phyloP scores from a whole-genome alignment of 2,329 filamentous ascomycete species.

The Madurella mycetomatis region DNA sequence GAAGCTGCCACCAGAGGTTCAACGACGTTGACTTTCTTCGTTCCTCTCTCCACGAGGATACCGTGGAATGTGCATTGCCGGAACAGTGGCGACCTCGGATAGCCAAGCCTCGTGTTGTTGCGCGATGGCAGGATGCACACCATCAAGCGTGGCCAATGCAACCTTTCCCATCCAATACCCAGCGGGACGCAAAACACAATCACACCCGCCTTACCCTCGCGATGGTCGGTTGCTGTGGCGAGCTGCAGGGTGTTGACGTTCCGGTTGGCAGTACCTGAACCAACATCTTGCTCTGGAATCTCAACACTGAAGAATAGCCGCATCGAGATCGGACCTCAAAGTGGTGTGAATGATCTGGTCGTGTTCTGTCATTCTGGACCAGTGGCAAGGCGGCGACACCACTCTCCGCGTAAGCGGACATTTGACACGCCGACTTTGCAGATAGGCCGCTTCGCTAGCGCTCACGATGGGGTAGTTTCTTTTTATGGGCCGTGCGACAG shows the following conservation, averaged over 20 bases:
- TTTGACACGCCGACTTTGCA: too few relatives aligned
- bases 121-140: neutral
- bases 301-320: neutral
- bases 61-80: too few relatives aligned
- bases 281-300: neutral
- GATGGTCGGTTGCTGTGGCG: conserved; percentile 9
- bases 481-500: neutral
- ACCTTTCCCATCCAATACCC: neutral
- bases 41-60: too few relatives aligned
- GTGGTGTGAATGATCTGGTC: neutral
- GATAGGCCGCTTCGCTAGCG: neutral
- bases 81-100: neutral
- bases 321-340: neutral
- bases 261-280: neutral
- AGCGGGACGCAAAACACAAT: neutral
- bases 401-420: too few relatives aligned
- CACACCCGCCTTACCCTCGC: neutral
- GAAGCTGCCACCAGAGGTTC: too few relatives aligned
- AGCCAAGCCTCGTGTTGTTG: neutral
- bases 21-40: too few relatives aligned
- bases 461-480: neutral
- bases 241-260: neutral
- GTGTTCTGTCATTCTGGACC: neutral
- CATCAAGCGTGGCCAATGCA: neutral
- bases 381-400: too few relatives aligned